Percentiles rank a stretch among this genome's conserved stretches.
Conservation (phyloP, 2,329 filamentous ascomycete genomes). For the Cladophialophora immunda region DNA sequence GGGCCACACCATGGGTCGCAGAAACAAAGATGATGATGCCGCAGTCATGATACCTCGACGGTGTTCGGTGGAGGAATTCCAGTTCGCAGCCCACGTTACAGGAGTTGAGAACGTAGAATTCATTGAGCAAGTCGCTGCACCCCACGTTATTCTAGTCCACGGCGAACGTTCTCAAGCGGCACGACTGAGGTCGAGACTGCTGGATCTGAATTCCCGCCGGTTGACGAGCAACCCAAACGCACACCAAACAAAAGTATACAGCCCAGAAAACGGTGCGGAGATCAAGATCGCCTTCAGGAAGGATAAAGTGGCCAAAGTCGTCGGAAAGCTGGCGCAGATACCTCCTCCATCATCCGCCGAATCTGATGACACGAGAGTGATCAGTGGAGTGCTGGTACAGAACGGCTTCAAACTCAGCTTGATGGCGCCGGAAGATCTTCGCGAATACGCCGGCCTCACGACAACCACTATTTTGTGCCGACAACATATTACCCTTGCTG, state of each 20-base stretch:
- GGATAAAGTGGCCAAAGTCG: constrained; percentile 95
- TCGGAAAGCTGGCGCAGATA: constrained; percentile 87
- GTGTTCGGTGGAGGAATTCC: constrained; percentile 93
- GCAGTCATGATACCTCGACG: constrained; percentile 90
- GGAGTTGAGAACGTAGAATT: constrained; percentile 96
- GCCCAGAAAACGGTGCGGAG: constrained; percentile 93
- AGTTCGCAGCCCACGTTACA: constrained; percentile 96
- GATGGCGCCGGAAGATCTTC: constrained; percentile 95
- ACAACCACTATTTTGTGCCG: constrained; percentile 94
- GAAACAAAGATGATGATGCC: constrained; percentile 71
- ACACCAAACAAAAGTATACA: constrained; percentile 88
- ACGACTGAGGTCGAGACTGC: constrained; percentile 89
- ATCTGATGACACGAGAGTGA: constrained; percentile 65
- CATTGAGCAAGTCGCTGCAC: constrained; percentile 90
- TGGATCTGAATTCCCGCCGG: constrained; percentile 78
- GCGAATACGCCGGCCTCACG: constrained; percentile 95
- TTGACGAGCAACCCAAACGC: constrained; percentile 65
- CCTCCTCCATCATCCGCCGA: constrained; percentile 67
- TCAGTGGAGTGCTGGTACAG: constrained; percentile 92
- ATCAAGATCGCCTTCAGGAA: constrained; percentile 93
- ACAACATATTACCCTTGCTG: constrained; percentile 85
- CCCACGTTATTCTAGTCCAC: constrained; percentile 95
- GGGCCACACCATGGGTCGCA: constrained; percentile 64
- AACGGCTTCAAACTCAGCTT: constrained; percentile 97
- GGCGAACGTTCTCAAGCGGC: constrained; percentile 99